These are phyloP conservation scores for Capronia epimyces DNA, from an alignment of 2,329 filamentous ascomycete genomes.

Conservation along the genomic window DNA sequence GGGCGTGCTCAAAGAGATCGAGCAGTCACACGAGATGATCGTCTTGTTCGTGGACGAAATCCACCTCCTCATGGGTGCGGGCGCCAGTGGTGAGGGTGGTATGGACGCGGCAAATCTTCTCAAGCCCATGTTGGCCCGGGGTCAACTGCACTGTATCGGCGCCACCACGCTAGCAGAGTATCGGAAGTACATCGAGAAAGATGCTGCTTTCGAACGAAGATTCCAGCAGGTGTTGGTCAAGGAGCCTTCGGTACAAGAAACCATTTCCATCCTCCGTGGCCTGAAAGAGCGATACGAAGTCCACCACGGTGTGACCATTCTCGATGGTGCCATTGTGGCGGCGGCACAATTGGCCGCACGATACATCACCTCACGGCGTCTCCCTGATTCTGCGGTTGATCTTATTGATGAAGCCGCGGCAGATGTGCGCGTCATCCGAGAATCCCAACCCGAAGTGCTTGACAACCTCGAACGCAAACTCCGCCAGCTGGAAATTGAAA, in stretches of 20 bases:
- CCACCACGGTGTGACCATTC: conserved; percentile 94
- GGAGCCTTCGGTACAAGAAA: conserved; percentile 82
- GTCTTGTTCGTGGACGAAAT: conserved; percentile 98
- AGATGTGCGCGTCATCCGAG: conserved; percentile 88
- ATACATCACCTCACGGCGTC: conserved; percentile 82
- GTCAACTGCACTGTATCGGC: conserved; percentile 95
- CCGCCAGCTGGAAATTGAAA: conserved; percentile 92
- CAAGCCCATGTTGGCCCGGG: conserved; percentile 96
- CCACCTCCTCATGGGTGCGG: conserved; percentile 95
- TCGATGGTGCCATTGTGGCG: conserved; percentile 86
- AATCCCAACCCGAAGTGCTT: conserved; percentile 92
- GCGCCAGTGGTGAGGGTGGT: conserved; percentile 86
- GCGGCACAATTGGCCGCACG: conserved; percentile 87
- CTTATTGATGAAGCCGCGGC: conserved; percentile 93
- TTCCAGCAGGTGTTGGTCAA: conserved; percentile 98
- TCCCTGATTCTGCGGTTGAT: conserved; percentile 95
- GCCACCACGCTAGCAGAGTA: conserved; percentile 94
- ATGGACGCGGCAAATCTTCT: conserved; percentile 98
- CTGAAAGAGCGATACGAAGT: conserved; percentile 97
- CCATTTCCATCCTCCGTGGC: conserved; percentile 95
- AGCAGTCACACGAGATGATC: conserved; percentile 91
- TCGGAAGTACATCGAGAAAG: conserved; percentile 98
- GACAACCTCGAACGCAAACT: conserved; percentile 88
- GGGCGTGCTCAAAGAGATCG: conserved; percentile 93
- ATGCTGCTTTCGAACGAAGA: conserved; percentile 93